Conservation (phyloP, 2,329 filamentous ascomycete species). For the Calonectria naviculata region DNA sequence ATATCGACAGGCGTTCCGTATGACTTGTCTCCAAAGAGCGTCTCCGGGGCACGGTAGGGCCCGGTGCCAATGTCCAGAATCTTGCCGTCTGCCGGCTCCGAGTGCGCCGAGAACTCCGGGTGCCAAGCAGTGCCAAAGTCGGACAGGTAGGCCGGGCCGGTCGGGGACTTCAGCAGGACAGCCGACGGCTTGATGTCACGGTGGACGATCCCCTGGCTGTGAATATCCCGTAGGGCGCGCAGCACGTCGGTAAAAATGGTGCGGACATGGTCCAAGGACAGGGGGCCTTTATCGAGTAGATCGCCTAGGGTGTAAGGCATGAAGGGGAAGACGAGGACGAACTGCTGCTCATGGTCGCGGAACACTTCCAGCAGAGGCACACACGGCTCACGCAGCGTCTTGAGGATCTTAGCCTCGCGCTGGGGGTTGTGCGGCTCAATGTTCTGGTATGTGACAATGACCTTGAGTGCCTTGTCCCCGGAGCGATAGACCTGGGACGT, state of each 20-base stretch:
- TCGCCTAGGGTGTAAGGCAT: constrained; percentile 78
- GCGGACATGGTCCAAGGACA: constrained; percentile 47
- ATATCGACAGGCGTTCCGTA: constrained; percentile 84
- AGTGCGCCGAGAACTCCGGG: constrained; percentile 63
- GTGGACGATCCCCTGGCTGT: constrained; percentile 83
- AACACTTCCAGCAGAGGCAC: constrained; percentile 81
- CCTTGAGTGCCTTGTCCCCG: constrained; percentile 77
- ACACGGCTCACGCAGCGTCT: constrained; percentile 63
- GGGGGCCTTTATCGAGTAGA: constrained; percentile 66
- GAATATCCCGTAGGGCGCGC: constrained; percentile 76
- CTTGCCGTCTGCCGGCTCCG: constrained; percentile 78
- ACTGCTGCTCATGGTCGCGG: constrained; percentile 73
- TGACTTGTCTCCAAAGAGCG: constrained; percentile 82
- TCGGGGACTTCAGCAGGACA: constrained; percentile 75
- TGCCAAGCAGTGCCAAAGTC: constrained; percentile 97
- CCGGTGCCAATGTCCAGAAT: constrained; percentile 95
- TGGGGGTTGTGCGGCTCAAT: constrained; percentile 84
- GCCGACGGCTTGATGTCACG: constrained; percentile 96
- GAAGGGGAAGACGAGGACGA: constrained; percentile 89
- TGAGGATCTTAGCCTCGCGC: constrained; percentile 82
- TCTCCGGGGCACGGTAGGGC: constrained; percentile 89
- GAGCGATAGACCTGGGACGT: constrained; percentile 88
- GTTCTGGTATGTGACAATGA: constrained; percentile 80
- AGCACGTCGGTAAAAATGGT: constrained; percentile 75
- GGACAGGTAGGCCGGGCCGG: constrained; percentile 81